phyloP scores from a whole-genome alignment of 2,329 filamentous ascomycete species.

The Fusarium stilboides region DNA sequence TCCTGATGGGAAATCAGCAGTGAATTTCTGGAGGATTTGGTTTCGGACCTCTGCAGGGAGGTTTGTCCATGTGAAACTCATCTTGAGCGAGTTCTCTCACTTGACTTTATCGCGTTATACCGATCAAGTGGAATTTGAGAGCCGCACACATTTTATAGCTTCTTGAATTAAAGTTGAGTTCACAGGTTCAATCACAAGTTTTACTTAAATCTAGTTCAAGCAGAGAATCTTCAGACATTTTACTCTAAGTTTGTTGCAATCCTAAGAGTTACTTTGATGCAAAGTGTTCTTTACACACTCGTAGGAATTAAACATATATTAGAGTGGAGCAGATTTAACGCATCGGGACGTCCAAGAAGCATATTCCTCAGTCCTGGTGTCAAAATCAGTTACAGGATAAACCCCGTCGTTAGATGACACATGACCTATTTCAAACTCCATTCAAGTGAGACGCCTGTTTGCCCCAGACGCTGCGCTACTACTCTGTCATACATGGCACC shows the following conservation, averaged over 20 bases:
- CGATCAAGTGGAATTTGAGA: too few relatives aligned
- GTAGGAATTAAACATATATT: not conserved
- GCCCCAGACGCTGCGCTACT: constrained; percentile 41
- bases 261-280: not conserved
- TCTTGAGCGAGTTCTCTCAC: not conserved
- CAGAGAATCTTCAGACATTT: not conserved
- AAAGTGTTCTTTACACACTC: not conserved
- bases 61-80: not conserved
- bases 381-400: not conserved
- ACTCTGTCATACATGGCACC: constrained; percentile 40
- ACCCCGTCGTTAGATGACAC: not conserved
- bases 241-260: not conserved
- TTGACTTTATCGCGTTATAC: too few relatives aligned
- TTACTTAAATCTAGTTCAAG: not conserved
- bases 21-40: not conserved
- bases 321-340: not conserved
- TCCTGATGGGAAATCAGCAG: too few relatives aligned
- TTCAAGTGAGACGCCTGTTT: constrained; percentile 37
- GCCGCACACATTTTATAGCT: not conserved
- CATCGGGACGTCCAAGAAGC: not conserved
- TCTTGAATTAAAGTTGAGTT: too few relatives aligned
- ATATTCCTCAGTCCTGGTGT: not conserved
- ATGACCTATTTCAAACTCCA: constrained; percentile 8
- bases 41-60: not conserved
- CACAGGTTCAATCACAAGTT: too few relatives aligned